phyloP scores from a whole-genome alignment of 176 grass and related monocot genomes.

The Lolium perenne region DNA sequence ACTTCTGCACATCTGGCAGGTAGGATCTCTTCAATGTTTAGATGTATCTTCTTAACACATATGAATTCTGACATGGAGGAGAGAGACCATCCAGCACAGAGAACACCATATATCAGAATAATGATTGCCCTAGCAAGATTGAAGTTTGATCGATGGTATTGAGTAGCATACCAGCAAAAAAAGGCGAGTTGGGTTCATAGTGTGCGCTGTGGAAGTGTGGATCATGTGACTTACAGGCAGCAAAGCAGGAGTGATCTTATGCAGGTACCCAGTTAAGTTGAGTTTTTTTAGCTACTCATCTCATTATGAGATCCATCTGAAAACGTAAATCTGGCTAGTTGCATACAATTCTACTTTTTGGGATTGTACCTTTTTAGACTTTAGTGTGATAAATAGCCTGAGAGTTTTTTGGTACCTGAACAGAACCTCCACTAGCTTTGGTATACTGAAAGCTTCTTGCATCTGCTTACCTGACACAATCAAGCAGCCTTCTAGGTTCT shows the following conservation, averaged over 20 bases:
- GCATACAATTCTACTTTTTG: not conserved
- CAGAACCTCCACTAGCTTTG: conserved; percentile 1
- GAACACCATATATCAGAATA: not conserved
- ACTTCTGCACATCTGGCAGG: conserved; percentile 5
- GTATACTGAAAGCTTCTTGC: not conserved
- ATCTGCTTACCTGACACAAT: not conserved
- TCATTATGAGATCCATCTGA: not conserved
- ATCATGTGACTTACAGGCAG: not conserved
- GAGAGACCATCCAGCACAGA: not conserved
- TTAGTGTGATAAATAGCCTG: not conserved
- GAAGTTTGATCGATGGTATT: not conserved
- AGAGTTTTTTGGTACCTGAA: not conserved
- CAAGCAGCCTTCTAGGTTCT: not conserved
- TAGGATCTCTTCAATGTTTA: conserved; percentile 1
- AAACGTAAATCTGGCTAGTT: not conserved
- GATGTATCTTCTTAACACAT: not conserved
- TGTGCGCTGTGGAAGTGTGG: not conserved
- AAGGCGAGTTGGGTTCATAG: not conserved
- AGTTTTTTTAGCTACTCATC: not conserved
- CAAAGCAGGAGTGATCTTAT: not conserved
- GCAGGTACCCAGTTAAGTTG: not conserved
- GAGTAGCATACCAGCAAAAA: not conserved
- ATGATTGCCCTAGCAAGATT: conserved; percentile 2
- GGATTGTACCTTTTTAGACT: not conserved
- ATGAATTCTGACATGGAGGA: not conserved